Evolutionary conservation across 371 early-diverging fungal genomes (phyloP).

Genomic region (Syncephalastrum contaminatum): DNA sequence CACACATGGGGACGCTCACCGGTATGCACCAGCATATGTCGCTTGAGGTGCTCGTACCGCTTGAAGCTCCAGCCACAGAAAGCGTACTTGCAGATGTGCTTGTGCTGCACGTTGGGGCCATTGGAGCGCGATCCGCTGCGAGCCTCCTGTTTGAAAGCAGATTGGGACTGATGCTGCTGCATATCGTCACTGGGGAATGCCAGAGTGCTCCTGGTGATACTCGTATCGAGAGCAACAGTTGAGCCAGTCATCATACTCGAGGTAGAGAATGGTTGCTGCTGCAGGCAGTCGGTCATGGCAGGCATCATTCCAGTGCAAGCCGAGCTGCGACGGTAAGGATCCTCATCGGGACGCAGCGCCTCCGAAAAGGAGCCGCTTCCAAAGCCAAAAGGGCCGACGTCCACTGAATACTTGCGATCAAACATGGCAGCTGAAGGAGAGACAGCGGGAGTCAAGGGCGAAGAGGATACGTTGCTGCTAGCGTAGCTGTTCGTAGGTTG

Average conservation of each 20-base stretch:
- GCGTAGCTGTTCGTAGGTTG: too few species aligned
- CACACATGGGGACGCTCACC: conserved; percentile 72
- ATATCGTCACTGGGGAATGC: not conserved
- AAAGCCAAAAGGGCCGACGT: conserved; percentile 48
- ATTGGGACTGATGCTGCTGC: conserved; percentile 7
- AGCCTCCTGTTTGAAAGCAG: not conserved
- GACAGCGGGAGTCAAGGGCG: conserved; percentile 25
- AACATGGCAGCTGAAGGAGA: conserved; percentile 22
- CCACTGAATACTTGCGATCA: conserved; percentile 49
- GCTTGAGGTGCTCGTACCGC: conserved; percentile 80
- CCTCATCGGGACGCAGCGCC: conserved; percentile 27
- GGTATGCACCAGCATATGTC: conserved; percentile 73
- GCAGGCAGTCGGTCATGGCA: too few species aligned
- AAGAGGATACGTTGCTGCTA: conserved; percentile 5
- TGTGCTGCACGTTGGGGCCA: conserved; percentile 35
- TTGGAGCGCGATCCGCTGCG: conserved; percentile 22
- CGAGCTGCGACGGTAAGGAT: conserved; percentile 25
- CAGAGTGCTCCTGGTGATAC: not conserved
- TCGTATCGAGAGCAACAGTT: not conserved
- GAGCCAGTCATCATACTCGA: too few species aligned
- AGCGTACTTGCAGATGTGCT: conserved; percentile 50
- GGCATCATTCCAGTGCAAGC: conserved; percentile 5
- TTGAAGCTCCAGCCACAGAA: conserved; percentile 68
- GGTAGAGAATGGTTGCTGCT: conserved; percentile 1
- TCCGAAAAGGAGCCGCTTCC: conserved; percentile 17